Base-by-base conservation (phyloP, 305 asterid species). In the Fraxinus angustifolia region DNA sequence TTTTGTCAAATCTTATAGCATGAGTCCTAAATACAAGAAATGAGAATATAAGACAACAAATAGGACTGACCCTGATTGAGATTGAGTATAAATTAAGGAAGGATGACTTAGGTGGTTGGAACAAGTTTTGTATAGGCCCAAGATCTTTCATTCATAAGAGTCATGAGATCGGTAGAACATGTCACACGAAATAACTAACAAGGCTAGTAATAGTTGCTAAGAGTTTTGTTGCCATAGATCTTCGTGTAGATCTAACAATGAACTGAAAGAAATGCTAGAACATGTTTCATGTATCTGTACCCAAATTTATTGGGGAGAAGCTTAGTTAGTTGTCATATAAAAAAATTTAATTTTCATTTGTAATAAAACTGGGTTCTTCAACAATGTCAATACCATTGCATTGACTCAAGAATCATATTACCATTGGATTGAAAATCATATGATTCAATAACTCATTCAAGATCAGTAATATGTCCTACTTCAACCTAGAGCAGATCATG, bases 181-280 rank as follows among this genome's bases (percentile, higher is more conserved):
- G 71, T 62, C 14, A 23, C 6, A 62, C 1, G 6, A 21, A 19
- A 19, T 28, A 56, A 56, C 11, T 56, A 56, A 56, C 28, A 17
- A 56, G 28, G 67, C 28, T 2, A n/a, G 28, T 17, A 21, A 56
- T 56, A 17, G 28, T 17, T 53, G 65, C 23, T n/a, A 56, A 56
- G 67, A 17, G 67, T 56, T 17, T 17, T 2, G 67, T 56, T 42
- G 31, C 65, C n/a, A 75, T 40, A 73, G 8, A 45, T 8, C 26
- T 76, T 81, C 76, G 16, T n/a, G 80, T 70, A 81, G 50, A 62
- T 26, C 79, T 40, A 42, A 38, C 60, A 75, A 56, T 17, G 12
- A 56, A 19, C 28, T 56, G 11, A 17, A 56, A 1, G 11, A 56
- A 5, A 3, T 17, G 11, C 28, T 56, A 17, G 67, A 56, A 56